These are phyloP conservation scores for Talaromyces pinophilus DNA, from an alignment of 2,329 filamentous ascomycete species.

Conservation along the genomic window DNA sequence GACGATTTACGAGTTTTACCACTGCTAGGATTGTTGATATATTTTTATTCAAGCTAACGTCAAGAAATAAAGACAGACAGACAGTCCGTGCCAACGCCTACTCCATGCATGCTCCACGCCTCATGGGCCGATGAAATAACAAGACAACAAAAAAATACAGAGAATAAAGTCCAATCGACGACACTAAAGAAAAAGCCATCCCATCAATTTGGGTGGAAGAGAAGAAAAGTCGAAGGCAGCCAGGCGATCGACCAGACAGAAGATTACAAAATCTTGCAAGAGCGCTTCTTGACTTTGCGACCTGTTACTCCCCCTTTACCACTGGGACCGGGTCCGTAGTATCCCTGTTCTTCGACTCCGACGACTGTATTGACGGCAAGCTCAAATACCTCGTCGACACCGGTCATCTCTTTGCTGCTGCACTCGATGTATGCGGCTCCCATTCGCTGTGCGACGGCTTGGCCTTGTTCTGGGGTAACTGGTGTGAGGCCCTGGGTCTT, in stretches of 20 bases:
- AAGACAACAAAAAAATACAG: slow-evolving; percentile 7
- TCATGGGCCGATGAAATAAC: slow-evolving; percentile 14
- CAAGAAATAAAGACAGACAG: slow-evolving; percentile 25
- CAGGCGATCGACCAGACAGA: slow-evolving; percentile 22
- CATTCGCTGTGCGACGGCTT: slow-evolving; percentile 89
- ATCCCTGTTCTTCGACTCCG: slow-evolving; percentile 65
- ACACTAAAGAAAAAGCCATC: neutral
- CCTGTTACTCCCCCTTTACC: slow-evolving; percentile 40
- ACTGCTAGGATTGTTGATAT: neutral
- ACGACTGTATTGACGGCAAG: slow-evolving; percentile 87
- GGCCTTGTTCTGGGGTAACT: slow-evolving; percentile 87
- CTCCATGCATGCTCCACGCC: slow-evolving; percentile 17
- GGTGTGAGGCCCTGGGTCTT: slow-evolving; percentile 96
- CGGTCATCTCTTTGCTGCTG: slow-evolving; percentile 95
- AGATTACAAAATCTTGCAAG: slow-evolving; percentile 72
- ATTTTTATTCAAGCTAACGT: slow-evolving; percentile 17
- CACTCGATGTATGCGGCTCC: slow-evolving; percentile 95
- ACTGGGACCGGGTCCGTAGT: slow-evolving; percentile 43
- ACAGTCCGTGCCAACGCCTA: slow-evolving; percentile 10
- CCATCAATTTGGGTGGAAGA: neutral
- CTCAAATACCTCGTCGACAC: slow-evolving; percentile 96
- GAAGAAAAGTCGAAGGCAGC: slow-evolving; percentile 17
- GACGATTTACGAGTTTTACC: neutral
- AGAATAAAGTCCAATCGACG: slow-evolving; percentile 1
- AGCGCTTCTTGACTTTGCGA: slow-evolving; percentile 80